These are phyloP conservation scores for Vachellia pachyceras DNA, from an alignment of 306 rosid genomes.

Conservation along the genomic window DNA sequence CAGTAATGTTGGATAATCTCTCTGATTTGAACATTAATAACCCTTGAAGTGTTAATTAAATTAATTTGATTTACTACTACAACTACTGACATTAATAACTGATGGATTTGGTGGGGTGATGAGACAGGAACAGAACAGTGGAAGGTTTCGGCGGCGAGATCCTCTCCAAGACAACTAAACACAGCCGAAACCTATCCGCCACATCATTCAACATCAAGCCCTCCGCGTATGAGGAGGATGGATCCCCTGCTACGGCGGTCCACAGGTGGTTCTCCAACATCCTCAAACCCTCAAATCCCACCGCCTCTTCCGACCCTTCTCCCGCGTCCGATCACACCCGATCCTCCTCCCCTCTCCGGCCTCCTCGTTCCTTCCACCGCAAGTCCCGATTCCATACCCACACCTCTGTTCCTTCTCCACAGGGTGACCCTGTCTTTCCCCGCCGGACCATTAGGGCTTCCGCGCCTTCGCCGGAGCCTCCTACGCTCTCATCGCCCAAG, in stretches of 20 bases:
- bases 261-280: constrained; percentile 77
- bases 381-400: constrained; percentile 77
- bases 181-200: constrained; percentile 71
- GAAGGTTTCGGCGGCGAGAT: constrained; percentile 84
- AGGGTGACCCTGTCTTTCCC: constrained; percentile 48
- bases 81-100: neutral
- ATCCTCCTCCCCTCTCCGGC: constrained; percentile 36
- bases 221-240: constrained; percentile 21
- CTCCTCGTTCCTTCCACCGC: constrained; percentile 54
- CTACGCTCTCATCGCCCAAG: neutral
- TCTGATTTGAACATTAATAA: too few species aligned
- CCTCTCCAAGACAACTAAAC: constrained; percentile 63
- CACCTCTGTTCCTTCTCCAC: constrained; percentile 57
- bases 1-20: too few species aligned
- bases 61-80: neutral
- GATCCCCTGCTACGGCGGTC: constrained; percentile 59
- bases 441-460: constrained; percentile 41
- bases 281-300: constrained; percentile 53
- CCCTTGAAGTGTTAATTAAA: too few species aligned
- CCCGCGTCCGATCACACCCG: constrained; percentile 22
- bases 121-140: constrained; percentile 52
- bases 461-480: constrained; percentile 37
- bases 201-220: constrained; percentile 24
- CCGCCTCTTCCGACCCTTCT: constrained; percentile 5
- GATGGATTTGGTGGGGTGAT: neutral